Conservation (phyloP, 202 grass and related monocot genomes). For the Panicum virgatum region DNA sequence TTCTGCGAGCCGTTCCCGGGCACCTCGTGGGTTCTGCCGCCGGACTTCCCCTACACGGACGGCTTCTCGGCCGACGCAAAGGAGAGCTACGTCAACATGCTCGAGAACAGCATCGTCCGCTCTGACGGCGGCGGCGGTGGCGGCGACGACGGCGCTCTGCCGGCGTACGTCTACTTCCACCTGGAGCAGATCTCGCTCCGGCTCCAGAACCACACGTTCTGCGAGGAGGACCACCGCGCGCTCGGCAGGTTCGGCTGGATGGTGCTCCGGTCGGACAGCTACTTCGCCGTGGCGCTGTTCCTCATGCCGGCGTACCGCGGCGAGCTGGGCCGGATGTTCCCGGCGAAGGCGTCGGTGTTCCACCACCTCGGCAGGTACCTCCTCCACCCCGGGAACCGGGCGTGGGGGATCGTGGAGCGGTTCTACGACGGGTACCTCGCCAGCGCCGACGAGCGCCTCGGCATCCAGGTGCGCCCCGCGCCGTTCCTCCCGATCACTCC, state of each 20-base stretch:
- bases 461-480: conserved; percentile 60
- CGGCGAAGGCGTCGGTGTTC: conserved; percentile 53
- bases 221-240: conserved; percentile 55
- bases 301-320: conserved; percentile 49
- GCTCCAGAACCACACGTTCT: conserved; percentile 51
- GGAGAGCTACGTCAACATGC: conserved; percentile 50
- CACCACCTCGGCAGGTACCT: conserved; percentile 71
- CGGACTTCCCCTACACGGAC: conserved; percentile 45
- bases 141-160: not conserved
- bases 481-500: conserved; percentile 12
- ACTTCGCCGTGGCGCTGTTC: conserved; percentile 64
- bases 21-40: conserved; percentile 55
- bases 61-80: not conserved
- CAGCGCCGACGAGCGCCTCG: conserved; percentile 56
- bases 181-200: conserved; percentile 18
- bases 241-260: conserved; percentile 62
- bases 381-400: conserved; percentile 54
- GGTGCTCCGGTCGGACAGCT: conserved; percentile 57
- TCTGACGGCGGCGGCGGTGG: not conserved
- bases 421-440: conserved; percentile 64
- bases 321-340: conserved; percentile 60
- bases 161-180: conserved; percentile 57
- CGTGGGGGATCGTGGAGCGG: conserved; percentile 46
- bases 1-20: conserved; percentile 77
- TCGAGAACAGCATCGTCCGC: conserved; percentile 37